These are phyloP conservation scores for Linnemannia zychae DNA, from an alignment of 192 early-diverging fungal species.

Conservation along the genomic window DNA sequence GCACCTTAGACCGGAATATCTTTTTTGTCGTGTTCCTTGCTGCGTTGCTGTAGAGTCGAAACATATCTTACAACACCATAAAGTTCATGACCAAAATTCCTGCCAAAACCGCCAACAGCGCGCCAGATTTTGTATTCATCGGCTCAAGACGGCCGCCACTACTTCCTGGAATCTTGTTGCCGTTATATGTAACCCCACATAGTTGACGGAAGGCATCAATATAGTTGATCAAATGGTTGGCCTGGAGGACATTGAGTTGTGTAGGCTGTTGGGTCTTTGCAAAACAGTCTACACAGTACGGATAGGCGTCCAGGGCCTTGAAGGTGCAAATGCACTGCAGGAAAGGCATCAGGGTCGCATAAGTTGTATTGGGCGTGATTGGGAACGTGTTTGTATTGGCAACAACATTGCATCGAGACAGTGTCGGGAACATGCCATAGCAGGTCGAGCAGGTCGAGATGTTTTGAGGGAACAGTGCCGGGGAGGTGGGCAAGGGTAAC, in stretches of 20 bases:
- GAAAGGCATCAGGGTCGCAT: conserved; percentile 28
- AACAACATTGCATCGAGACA: conserved; percentile 46
- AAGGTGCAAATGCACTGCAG: conserved; percentile 42
- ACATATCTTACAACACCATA: background rate
- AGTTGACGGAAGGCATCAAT: conserved; percentile 44
- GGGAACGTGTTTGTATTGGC: conserved; percentile 39
- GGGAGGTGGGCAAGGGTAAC: conserved; percentile 31
- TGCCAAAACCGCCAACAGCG: background rate
- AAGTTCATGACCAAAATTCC: background rate
- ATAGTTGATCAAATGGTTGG: conserved; percentile 44
- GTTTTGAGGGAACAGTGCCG: conserved; percentile 47
- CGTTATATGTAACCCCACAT: conserved; percentile 41
- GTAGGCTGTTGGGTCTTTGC: conserved; percentile 33
- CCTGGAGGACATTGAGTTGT: conserved; percentile 39
- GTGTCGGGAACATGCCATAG: conserved; percentile 40
- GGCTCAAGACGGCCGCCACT: background rate
- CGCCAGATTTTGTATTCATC: background rate
- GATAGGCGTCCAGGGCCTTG: conserved; percentile 45
- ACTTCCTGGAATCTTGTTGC: conserved; percentile 24
- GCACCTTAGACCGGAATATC: background rate
- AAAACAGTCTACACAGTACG: conserved; percentile 50
- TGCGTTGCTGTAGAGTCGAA: background rate
- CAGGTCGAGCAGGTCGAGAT: conserved; percentile 46
- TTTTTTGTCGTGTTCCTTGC: background rate
- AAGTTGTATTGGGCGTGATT: conserved; percentile 38